Conservation (phyloP, 78 protist genomes). For the Emiliania huxleyi region DNA sequence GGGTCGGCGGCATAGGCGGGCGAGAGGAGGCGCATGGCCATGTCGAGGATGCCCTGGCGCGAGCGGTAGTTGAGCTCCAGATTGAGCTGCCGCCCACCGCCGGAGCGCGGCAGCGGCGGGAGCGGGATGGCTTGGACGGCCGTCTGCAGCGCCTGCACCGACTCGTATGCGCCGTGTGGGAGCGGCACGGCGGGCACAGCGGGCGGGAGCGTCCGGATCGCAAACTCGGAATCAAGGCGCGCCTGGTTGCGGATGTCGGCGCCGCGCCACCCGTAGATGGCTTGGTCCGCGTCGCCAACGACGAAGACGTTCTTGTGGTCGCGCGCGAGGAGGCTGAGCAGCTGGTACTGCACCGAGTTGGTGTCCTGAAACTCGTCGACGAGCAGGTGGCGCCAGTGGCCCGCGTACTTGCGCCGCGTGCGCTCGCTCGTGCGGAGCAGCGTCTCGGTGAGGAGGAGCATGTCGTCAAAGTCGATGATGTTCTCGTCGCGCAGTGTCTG, state of each 20-base stretch:
- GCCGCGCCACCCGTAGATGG: slow-evolving; percentile 22
- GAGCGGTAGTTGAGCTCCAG: slow-evolving; percentile 5
- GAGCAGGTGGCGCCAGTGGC: not conserved
- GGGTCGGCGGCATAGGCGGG: not conserved
- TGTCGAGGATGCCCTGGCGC: not conserved
- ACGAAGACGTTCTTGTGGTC: not conserved
- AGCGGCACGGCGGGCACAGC: too few species aligned
- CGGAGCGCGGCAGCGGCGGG: too few species aligned
- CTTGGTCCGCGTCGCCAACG: not conserved
- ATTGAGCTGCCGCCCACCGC: too few species aligned
- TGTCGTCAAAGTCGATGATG: not conserved
- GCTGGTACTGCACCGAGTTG: not conserved
- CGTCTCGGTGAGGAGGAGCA: not conserved
- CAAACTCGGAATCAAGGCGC: not conserved
- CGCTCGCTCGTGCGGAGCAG: not conserved
- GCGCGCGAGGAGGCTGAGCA: not conserved
- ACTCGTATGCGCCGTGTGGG: too few species aligned
- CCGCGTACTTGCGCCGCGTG: not conserved
- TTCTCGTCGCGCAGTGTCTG: not conserved
- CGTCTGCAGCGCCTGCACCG: not conserved
- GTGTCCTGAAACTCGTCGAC: slow-evolving; percentile 18
- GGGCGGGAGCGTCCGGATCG: not conserved
- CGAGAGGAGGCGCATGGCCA: not conserved
- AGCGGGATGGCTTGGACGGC: not conserved
- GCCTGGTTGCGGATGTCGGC: not conserved